A percentile compares a stretch with the other conserved stretches of the same genome.
These are phyloP conservation scores for Claviceps digitariae DNA, from an alignment of 2,329 filamentous ascomycete species.

Conservation along the genomic window DNA sequence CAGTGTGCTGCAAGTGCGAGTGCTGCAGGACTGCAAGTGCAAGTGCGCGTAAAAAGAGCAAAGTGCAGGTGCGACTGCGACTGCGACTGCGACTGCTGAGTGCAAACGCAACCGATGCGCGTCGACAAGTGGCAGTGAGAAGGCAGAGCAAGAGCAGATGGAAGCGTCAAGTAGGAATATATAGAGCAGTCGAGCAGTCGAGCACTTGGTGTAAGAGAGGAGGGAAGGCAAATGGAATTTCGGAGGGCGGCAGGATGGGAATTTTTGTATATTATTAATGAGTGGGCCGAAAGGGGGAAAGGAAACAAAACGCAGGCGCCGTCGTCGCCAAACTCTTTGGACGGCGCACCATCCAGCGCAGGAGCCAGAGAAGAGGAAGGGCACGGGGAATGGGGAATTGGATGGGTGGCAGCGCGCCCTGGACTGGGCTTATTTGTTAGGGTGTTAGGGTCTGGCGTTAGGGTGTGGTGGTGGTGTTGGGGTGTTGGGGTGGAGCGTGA, in stretches of 20 bases:
- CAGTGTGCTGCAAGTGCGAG: too few relatives aligned
- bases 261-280: conserved; percentile 5
- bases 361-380: not conserved
- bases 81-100: not conserved
- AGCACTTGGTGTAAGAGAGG: not conserved
- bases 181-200: too few relatives aligned
- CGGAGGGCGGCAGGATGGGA: conserved; percentile 1
- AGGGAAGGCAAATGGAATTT: not conserved
- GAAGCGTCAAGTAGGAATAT: not conserved
- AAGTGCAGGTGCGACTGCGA: too few relatives aligned
- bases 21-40: too few relatives aligned
- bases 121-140: conserved; percentile 1
- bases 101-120: conserved; percentile 1
- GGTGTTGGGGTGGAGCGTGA: too few relatives aligned
- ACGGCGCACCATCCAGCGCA: too few relatives aligned
- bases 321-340: not conserved
- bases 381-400: not conserved
- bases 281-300: conserved; percentile 5
- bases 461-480: too few relatives aligned
- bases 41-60: too few relatives aligned
- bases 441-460: too few relatives aligned
- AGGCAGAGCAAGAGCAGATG: not conserved
- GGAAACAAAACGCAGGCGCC: conserved; percentile 4
- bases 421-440: not conserved
- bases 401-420: not conserved